Percentiles rank a stretch among this genome's conserved stretches.
These are phyloP conservation scores for Pyrenochaeta sp. DNA, from an alignment of 2,329 filamentous ascomycete genomes.

Conservation along the genomic window DNA sequence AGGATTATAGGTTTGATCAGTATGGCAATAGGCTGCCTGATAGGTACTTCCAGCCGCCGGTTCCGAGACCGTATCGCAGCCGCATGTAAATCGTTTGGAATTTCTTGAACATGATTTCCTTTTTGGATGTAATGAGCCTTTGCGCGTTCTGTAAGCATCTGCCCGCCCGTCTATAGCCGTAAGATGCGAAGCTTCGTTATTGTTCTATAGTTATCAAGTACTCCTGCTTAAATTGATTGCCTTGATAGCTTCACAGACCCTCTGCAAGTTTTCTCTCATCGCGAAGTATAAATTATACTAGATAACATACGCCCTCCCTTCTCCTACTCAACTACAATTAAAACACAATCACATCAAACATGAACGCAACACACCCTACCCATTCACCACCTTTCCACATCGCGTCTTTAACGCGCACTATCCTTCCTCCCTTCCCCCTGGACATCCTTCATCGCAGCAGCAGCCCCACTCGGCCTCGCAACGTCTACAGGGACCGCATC, in stretches of 20 bases:
- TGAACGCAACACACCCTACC: too few relatives aligned
- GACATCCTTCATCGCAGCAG: background rate
- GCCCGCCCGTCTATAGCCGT: conserved; percentile 7
- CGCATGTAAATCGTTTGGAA: conserved; percentile 31
- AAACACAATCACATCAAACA: background rate
- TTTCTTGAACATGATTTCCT: background rate
- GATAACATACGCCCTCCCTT: too few relatives aligned
- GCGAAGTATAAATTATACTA: background rate
- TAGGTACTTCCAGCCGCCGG: conserved; percentile 32
- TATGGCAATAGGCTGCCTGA: conserved; percentile 48
- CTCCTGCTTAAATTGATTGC: background rate
- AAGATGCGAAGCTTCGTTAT: conserved; percentile 1
- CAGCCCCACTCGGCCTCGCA: background rate
- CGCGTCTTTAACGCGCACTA: background rate
- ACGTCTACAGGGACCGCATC: background rate
- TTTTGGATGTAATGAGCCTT: conserved; percentile 20
- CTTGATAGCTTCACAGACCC: background rate
- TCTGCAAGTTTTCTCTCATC: background rate
- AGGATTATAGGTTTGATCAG: conserved; percentile 46
- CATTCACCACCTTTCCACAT: background rate
- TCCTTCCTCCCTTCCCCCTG: background rate
- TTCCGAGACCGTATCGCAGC: conserved; percentile 36
- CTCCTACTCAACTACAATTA: background rate
- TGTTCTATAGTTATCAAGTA: conserved; percentile 10
- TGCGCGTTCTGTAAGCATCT: conserved; percentile 16